Conservation (phyloP, 1,284 basidiomycete genomes). For the Phlebopus sp. region DNA sequence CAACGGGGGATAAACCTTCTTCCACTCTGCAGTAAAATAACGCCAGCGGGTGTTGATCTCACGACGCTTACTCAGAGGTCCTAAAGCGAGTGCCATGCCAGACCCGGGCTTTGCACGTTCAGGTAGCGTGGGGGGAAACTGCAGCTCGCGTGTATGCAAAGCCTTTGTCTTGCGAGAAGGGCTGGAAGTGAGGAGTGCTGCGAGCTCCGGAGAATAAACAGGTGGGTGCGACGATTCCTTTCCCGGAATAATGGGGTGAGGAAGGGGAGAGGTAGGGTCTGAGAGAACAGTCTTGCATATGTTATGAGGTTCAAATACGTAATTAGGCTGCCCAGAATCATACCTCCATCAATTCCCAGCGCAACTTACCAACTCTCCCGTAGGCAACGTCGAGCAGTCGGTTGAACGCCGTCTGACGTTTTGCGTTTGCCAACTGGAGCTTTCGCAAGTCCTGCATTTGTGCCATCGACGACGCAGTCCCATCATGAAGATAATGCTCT, state of each 20-base stretch:
- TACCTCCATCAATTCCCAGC: slow-evolving; percentile 64
- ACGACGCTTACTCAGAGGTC: slow-evolving; percentile 66
- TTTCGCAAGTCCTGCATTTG: slow-evolving; percentile 51
- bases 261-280: slow-evolving; percentile 39
- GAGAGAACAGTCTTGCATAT: slow-evolving; percentile 49
- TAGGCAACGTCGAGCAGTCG: slow-evolving; percentile 75
- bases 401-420: slow-evolving; percentile 51
- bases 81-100: slow-evolving; percentile 57
- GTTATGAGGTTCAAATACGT: slow-evolving; percentile 8
- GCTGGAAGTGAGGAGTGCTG: slow-evolving; percentile 55
- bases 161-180: slow-evolving; percentile 47
- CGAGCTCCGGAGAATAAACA: slow-evolving; percentile 57
- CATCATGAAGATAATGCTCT: slow-evolving; percentile 1
- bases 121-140: slow-evolving; percentile 54
- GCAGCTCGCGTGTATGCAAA: slow-evolving; percentile 39
- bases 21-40: slow-evolving; percentile 54
- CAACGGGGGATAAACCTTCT: slow-evolving; percentile 58
- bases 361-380: slow-evolving; percentile 69
- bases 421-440: slow-evolving; percentile 56
- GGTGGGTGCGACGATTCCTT: slow-evolving; percentile 60
- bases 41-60: slow-evolving; percentile 71
- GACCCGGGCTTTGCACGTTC: slow-evolving; percentile 54
- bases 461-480: slow-evolving; percentile 1
- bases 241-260: slow-evolving; percentile 47
- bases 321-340: slow-evolving; percentile 9